phyloP scores from a whole-genome alignment of 805 yeast species.

The Hanseniaspora guilliermondii region DNA sequence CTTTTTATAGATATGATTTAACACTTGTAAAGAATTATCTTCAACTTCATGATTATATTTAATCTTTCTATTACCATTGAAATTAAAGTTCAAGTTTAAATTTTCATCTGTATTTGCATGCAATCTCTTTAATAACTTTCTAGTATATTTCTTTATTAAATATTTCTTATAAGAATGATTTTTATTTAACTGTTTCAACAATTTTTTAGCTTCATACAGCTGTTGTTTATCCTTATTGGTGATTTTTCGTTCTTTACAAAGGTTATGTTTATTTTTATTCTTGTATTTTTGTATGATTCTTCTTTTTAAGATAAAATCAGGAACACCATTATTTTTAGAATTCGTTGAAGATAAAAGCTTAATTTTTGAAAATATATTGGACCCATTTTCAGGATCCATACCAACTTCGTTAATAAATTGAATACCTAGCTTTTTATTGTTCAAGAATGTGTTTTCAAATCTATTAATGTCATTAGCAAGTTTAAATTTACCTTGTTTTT shows the following conservation, averaged over 20 bases:
- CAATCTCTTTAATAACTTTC: slow-evolving; percentile 2
- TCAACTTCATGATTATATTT: neutral
- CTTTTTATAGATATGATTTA: slow-evolving; percentile 20
- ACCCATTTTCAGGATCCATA: slow-evolving; percentile 3
- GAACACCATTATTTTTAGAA: neutral
- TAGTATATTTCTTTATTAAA: neutral
- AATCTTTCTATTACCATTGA: slow-evolving; percentile 2
- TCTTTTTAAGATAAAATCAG: neutral
- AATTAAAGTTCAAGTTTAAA: slow-evolving; percentile 10
- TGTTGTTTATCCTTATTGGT: slow-evolving; percentile 12
- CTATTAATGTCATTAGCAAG: slow-evolving; percentile 9
- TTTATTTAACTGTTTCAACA: slow-evolving; percentile 4
- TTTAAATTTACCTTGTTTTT: slow-evolving; percentile 4
- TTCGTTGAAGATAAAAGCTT: neutral
- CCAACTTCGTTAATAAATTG: neutral
- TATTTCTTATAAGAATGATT: slow-evolving; percentile 3
- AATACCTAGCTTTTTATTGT: slow-evolving; percentile 1
- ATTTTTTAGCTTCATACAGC: slow-evolving; percentile 1
- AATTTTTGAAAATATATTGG: neutral
- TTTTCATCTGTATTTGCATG: neutral
- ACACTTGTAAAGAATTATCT: neutral
- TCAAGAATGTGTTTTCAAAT: slow-evolving; percentile 9
- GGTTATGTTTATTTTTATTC: neutral
- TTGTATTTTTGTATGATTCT: neutral
- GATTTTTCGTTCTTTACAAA: neutral